phyloP scores from a whole-genome alignment of 352 stramenopile genomes.

The Hyaloperonospora brassicae region DNA sequence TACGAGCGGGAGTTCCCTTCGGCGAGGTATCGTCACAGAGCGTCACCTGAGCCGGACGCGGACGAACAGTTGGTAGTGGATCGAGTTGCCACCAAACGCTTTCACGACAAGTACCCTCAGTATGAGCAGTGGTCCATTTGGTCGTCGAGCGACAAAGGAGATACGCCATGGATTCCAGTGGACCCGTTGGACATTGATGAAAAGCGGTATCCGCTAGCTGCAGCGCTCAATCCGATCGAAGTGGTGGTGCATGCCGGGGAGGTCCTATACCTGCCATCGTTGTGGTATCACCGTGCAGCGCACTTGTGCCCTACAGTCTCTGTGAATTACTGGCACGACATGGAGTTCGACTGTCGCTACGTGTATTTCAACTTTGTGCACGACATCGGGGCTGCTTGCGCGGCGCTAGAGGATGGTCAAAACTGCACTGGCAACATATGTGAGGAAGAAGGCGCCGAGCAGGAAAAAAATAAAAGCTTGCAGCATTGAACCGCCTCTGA shows the following conservation, averaged over 20 bases:
- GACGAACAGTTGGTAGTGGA: constrained; percentile 22
- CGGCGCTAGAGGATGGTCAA: too few relatives aligned
- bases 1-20: constrained; percentile 74
- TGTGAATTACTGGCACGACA: constrained; percentile 88
- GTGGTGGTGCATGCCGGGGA: constrained; percentile 64
- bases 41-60: constrained; percentile 6
- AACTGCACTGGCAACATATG: too few relatives aligned
- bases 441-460: too few relatives aligned
- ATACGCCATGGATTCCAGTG: constrained; percentile 76
- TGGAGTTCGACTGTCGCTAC: constrained; percentile 83
- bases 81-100: constrained; percentile 27
- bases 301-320: constrained; percentile 69
- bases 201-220: constrained; percentile 43
- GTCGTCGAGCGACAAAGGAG: constrained; percentile 34
- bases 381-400: constrained; percentile 23
- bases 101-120: constrained; percentile 46
- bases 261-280: constrained; percentile 65
- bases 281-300: constrained; percentile 82
- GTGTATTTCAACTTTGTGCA: constrained; percentile 84
- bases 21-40: constrained; percentile 45
- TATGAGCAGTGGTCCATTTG: constrained; percentile 45
- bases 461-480: too few relatives aligned
- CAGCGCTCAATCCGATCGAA: constrained; percentile 45
- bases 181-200: constrained; percentile 61
- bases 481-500: too few relatives aligned